These are phyloP conservation scores for Fusarium metavorans DNA, from an alignment of 2,329 filamentous ascomycete genomes.

Conservation along the genomic window DNA sequence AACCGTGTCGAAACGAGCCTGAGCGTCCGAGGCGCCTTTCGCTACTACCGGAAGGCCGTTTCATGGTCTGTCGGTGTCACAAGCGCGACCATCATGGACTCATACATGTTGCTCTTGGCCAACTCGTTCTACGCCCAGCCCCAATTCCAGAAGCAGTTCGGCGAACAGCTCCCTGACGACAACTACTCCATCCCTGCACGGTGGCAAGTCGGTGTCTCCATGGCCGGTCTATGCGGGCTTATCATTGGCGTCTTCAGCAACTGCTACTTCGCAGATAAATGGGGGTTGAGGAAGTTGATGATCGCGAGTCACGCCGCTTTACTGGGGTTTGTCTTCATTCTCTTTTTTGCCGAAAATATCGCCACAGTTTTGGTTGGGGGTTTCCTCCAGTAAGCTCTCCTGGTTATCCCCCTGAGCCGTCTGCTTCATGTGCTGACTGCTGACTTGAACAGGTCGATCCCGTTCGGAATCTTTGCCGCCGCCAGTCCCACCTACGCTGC, in stretches of 20 bases:
- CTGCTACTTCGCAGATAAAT: neutral
- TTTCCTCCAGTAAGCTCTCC: neutral
- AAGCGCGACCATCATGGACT: conserved; percentile 19
- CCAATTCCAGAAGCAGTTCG: conserved; percentile 5
- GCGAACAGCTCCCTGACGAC: neutral
- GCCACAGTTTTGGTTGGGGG: neutral
- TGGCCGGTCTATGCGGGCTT: neutral
- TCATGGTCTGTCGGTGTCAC: conserved; percentile 13
- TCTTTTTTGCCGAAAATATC: neutral
- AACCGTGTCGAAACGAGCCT: neutral
- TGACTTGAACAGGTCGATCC: conserved; percentile 41
- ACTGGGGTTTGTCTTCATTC: neutral
- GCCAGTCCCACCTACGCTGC: conserved; percentile 60
- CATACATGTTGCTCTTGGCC: conserved; percentile 11
- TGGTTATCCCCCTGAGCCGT: neutral
- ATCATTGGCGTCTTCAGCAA: neutral
- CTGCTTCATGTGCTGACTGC: neutral
- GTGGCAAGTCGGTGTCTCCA: neutral
- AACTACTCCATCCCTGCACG: neutral
- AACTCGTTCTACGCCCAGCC: conserved; percentile 15
- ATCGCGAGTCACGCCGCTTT: neutral
- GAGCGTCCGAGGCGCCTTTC: conserved; percentile 2
- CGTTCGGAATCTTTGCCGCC: conserved; percentile 59
- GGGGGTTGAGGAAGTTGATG: neutral
- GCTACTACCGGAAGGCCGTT: conserved; percentile 9